Base-by-base conservation (phyloP, 2,329 filamentous ascomycete species). In the Sarocladium strictum region DNA sequence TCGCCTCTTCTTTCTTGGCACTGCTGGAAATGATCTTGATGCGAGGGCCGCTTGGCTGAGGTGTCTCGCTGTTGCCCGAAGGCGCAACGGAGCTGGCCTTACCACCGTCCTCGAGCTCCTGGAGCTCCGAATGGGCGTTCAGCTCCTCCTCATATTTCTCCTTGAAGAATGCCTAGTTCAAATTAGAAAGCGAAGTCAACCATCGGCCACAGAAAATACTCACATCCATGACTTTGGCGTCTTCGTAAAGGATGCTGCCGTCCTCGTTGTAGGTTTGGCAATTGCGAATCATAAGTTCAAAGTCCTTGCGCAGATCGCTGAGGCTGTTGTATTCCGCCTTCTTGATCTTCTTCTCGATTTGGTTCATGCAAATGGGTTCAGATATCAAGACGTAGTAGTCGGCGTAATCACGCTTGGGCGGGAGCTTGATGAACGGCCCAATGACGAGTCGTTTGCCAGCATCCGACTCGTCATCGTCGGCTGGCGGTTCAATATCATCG, bases 191-290 rank as follows among this genome's bases (percentile, higher is more conserved):
- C 23, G 12, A 11, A 7, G 14, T 27, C 24, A 3, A 29, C 5
- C 19, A 43, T 6, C 33, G n/a, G 2, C 2, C 19, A 10, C 3
- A 7, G 19, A 27, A 27, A 53, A 50, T 3, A 59, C 85, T 76
- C 76, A 96, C 91, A 80, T 96, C 89, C 71, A 99, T 97, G 54
- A 87, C 78, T 69, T 92, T 92, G 51, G 93, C 93, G 76, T 99
- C 94, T 64, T 89, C 82, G 73, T 92, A 97, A 54, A 99, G 80
- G 63, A 95, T 77, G 70, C 92, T 97, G 56, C 87, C 89, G 66
- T 97, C 94, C 71, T 99, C 95, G 65, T 99, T 99, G 77, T 96
- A 99, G 2, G 89, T 94, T 68, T 90, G 84, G 60, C 93, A 96
- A 70, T 99, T 99, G 67, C 81, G 84, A 69, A 92, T 94, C 71